Base-by-base conservation (phyloP, 164 flowering plant species). In the Pachysandra terminalis region DNA sequence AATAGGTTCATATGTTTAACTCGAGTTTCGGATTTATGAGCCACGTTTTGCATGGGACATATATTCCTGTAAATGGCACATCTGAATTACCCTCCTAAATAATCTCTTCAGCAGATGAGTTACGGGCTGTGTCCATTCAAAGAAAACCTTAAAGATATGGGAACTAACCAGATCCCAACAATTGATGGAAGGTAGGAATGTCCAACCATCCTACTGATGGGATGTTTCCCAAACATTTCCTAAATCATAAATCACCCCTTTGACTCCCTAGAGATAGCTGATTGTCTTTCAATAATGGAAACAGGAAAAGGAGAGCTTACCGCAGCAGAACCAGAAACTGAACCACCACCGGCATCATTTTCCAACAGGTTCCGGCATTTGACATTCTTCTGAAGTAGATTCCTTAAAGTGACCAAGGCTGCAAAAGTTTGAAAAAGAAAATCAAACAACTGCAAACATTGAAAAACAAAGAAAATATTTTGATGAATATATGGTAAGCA, bases 271-370 rank as follows among this genome's bases (percentile, higher is more conserved):
- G 17, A 10, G 15, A 5, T 45, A 45, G 17, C 17, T 45, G 17
- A 10, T n/a, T 48, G 16, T 17, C 26, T 9, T 23, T 57, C 10
- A 59, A 24, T n/a, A 10, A 25, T 45, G 23, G 22, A 52, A 3
- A 63, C 23, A 32, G 22, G 24, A n/a, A n/a, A n/a, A 56, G 25
- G 49, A 25, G 54, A 58, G 54, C 92, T 76, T 87, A 95, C 98
- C 70, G 91, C 87, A 59, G 90, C 74, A 1, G 88, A 80, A 66
- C 97, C 97, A 8, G 97, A 88, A 69, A 91, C 86, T 4, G 97
- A 95, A 65, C 98, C 97, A 68, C 98, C 97, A 60, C 97, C 97
- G 67, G 86, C 89, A 78, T 95, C 98, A 74, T 92, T 92, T 78
- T 95, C 97, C 68, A 95, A 79, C 64, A 91, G 71, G 78, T 89